These are phyloP conservation scores for Lentithecium fluviatile DNA, from an alignment of 495 filamentous ascomycete genomes.

Conservation along the genomic window DNA sequence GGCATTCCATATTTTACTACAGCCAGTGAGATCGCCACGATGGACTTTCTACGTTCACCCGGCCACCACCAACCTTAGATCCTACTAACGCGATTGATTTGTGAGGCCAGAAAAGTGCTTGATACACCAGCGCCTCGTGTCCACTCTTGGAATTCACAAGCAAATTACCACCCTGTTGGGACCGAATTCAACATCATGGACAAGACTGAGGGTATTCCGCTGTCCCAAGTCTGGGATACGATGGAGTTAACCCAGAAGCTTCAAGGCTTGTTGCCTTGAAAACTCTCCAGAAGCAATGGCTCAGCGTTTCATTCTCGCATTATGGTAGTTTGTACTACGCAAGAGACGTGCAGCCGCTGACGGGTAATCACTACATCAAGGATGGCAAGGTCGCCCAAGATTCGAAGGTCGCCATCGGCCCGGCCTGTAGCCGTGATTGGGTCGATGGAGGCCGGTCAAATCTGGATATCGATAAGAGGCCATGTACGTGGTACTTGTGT, in stretches of 20 bases:
- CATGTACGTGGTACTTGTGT: too few species aligned
- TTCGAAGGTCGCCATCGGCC: too few species aligned
- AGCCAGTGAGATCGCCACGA: slow-evolving; percentile 25
- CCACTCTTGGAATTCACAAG: slow-evolving; percentile 15
- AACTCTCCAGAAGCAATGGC: slow-evolving; percentile 2
- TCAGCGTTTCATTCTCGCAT: slow-evolving; percentile 6
- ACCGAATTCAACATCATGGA: slow-evolving; percentile 32
- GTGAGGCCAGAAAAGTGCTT: slow-evolving; percentile 21
- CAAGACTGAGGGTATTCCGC: slow-evolving; percentile 9
- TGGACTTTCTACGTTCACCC: slow-evolving; percentile 17
- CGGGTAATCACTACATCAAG: too few species aligned
- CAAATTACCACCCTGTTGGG: slow-evolving; percentile 14
- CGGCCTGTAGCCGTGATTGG: too few species aligned
- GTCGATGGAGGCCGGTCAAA: too few species aligned
- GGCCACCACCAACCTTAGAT: neutral
- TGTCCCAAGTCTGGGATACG: slow-evolving; percentile 21
- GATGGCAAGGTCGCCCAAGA: too few species aligned
- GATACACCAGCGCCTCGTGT: slow-evolving; percentile 21
- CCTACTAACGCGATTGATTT: slow-evolving; percentile 2
- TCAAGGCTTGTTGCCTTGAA: slow-evolving; percentile 13
- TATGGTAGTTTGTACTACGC: slow-evolving; percentile 29
- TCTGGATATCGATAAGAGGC: too few species aligned
- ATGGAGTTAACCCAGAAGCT: slow-evolving; percentile 9
- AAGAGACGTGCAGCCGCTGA: slow-evolving; percentile 1
- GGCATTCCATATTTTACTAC: slow-evolving; percentile 24